Evolutionary conservation across 2,329 filamentous ascomycete species (phyloP).

Genomic region (Trichoderma sp.): DNA sequence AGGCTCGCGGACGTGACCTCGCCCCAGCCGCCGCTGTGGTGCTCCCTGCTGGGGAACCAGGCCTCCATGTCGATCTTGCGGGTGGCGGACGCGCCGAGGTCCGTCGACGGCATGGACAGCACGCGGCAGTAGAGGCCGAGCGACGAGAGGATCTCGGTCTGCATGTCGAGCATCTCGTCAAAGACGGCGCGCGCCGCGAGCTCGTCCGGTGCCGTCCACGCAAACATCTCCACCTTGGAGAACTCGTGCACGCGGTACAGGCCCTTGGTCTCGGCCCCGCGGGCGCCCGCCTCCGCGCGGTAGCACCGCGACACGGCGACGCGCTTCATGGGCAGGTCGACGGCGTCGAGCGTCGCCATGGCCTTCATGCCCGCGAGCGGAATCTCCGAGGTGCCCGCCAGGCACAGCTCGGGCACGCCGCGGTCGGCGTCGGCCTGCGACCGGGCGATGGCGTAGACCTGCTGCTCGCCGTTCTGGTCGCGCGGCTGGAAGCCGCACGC

Average conservation of each 20-base stretch:
- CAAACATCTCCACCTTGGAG: conserved; percentile 97
- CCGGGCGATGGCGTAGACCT: conserved; percentile 81
- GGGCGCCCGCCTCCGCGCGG: conserved; percentile 88
- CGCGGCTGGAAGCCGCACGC: conserved; percentile 95
- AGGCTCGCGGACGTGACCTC: conserved; percentile 89
- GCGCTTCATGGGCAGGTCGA: conserved; percentile 72
- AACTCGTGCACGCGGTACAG: conserved; percentile 98
- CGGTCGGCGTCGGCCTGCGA: conserved; percentile 61
- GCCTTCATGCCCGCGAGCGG: conserved; percentile 90
- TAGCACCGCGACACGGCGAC: conserved; percentile 92
- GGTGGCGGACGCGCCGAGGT: conserved; percentile 84
- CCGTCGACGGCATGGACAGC: conserved; percentile 86
- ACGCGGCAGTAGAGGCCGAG: conserved; percentile 84
- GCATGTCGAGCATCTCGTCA: conserved; percentile 82
- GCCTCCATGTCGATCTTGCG: conserved; percentile 94
- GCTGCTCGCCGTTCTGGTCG: conserved; percentile 86
- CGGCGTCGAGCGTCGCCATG: conserved; percentile 64
- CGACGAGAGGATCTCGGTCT: conserved; percentile 76
- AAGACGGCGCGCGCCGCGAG: conserved; percentile 63
- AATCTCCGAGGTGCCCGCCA: conserved; percentile 92
- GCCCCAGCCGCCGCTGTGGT: conserved; percentile 64
- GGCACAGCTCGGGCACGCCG: conserved; percentile 68
- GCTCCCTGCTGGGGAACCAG: conserved; percentile 79
- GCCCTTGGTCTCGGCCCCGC: conserved; percentile 89
- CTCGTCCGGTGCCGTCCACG: conserved; percentile 71